These are phyloP conservation scores for Umbelopsis ramanniana DNA, from an alignment of 192 early-diverging fungal species.

Conservation along the genomic window DNA sequence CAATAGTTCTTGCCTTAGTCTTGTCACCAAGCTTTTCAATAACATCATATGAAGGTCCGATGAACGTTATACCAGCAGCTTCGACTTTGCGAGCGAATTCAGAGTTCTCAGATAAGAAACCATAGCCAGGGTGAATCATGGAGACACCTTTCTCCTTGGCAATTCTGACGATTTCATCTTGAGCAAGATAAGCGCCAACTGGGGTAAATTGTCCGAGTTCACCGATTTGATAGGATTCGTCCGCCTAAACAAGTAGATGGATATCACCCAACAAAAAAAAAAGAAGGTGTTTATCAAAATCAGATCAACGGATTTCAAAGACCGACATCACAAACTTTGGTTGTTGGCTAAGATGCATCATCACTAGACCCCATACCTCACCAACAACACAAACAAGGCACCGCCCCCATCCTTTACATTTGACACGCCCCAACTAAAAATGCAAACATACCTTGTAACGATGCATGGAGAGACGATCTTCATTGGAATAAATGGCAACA, in stretches of 20 bases:
- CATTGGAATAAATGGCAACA: conserved; percentile 88
- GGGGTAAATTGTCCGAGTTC: conserved; percentile 79
- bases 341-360: neutral
- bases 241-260: conserved; percentile 57
- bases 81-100: conserved; percentile 89
- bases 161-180: conserved; percentile 90
- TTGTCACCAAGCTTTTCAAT: conserved; percentile 95
- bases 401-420: no score
- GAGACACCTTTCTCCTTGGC: conserved; percentile 80
- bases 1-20: conserved; percentile 87
- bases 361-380: neutral
- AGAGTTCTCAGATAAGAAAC: conserved; percentile 94
- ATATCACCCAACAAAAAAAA: conserved; percentile 21
- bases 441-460: conserved; percentile 75
- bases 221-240: conserved; percentile 96
- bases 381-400: neutral
- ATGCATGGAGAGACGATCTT: conserved; percentile 92
- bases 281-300: conserved; percentile 21
- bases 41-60: conserved; percentile 82
- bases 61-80: conserved; percentile 89
- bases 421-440: neutral
- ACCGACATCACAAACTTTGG: conserved; percentile 1
- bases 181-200: conserved; percentile 94
- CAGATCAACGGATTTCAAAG: conserved; percentile 10
- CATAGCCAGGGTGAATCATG: conserved; percentile 96